These are phyloP conservation scores for Cyberlindnera maritima DNA, from an alignment of 805 yeast species.

Conservation along the genomic window DNA sequence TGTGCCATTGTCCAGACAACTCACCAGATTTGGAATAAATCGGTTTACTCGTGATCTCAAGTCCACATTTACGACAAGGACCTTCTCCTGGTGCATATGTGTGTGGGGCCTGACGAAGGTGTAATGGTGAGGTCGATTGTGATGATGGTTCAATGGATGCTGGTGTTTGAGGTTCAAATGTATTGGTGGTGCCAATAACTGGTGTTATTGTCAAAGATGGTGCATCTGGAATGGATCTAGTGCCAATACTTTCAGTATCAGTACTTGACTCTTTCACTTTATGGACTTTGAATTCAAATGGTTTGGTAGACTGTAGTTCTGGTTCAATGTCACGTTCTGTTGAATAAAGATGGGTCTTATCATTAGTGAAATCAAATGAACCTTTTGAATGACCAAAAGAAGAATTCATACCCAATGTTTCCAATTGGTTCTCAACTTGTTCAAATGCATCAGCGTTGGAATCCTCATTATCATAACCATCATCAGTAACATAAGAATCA, in stretches of 20 bases:
- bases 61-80: constrained; percentile 74
- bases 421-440: constrained; percentile 22
- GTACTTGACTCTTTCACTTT: constrained; percentile 17
- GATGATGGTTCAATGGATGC: neutral
- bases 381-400: constrained; percentile 3
- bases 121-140: neutral
- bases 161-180: neutral
- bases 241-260: constrained; percentile 7
- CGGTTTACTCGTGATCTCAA: constrained; percentile 56
- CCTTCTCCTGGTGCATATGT: constrained; percentile 61
- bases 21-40: constrained; percentile 84
- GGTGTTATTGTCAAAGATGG: neutral
- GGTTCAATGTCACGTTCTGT: neutral
- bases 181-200: neutral
- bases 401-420: constrained; percentile 15
- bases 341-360: neutral
- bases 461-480: neutral
- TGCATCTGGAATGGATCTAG: neutral
- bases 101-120: neutral
- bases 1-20: constrained; percentile 91
- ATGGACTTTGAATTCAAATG: constrained; percentile 16
- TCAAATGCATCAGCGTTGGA: constrained; percentile 15
- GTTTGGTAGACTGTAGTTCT: neutral
- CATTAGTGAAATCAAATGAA: constrained; percentile 12
- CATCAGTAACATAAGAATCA: neutral